phyloP scores from a whole-genome alignment of 2,329 filamentous ascomycete genomes.

The Neofusicoccum umdonicola region DNA sequence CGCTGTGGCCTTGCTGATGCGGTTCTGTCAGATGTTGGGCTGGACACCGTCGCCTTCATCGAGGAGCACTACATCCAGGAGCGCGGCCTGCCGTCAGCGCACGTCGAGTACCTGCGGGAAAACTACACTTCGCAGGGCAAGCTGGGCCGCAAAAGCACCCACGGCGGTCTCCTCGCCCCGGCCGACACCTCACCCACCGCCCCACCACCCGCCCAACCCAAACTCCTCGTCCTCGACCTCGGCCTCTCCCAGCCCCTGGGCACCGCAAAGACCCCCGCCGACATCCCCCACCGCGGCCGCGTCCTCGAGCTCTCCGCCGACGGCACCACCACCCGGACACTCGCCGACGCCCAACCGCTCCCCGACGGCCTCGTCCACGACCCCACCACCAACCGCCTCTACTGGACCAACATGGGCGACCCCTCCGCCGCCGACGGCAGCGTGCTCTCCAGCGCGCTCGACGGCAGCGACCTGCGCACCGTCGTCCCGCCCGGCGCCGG shows the following conservation, averaged over 20 bases:
- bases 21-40: constrained; percentile 37
- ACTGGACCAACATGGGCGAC: constrained; percentile 29
- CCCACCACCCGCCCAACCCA: not conserved
- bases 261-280: not conserved
- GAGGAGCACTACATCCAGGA: constrained; percentile 54
- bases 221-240: constrained; percentile 5
- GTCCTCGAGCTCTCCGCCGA: not conserved
- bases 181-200: not conserved
- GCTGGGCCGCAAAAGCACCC: constrained; percentile 43
- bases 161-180: constrained; percentile 37
- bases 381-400: constrained; percentile 24
- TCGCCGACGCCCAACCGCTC: constrained; percentile 6
- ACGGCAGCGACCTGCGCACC: constrained; percentile 46
- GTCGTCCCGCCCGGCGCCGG: constrained; percentile 43
- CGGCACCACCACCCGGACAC: not conserved
- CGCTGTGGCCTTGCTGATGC: not conserved
- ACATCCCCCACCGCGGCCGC: not conserved
- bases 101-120: constrained; percentile 46
- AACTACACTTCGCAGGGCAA: constrained; percentile 49
- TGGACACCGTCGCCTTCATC: constrained; percentile 55
- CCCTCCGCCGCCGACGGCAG: constrained; percentile 39
- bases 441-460: constrained; percentile 45
- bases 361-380: constrained; percentile 34
- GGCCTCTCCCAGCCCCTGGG: not conserved
- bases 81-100: constrained; percentile 40